Base-by-base conservation (phyloP, 345 rosid genomes). In the Linum trigynum region DNA sequence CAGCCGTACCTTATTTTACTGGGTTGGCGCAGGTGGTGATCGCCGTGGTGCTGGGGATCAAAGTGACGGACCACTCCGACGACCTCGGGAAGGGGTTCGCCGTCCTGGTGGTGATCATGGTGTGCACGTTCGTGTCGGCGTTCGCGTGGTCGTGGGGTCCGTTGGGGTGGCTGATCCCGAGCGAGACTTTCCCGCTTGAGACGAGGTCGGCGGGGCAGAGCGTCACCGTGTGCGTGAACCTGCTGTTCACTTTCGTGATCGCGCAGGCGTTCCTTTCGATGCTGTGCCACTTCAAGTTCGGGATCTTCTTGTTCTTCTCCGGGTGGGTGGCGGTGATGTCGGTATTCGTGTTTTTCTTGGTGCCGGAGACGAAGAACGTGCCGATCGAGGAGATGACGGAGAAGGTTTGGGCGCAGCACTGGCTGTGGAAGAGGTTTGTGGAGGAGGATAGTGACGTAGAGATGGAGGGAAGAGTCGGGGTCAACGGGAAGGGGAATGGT, bases 101-200 rank as follows among this genome's bases (percentile, higher is more conserved):
- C 3, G 68, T 85, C 66, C 63, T 88, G 4, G 96, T 94, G 1
- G 97, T 88, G 5, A 35, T 88, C 3, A 8, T 94, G 99, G 76
- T 94, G 7, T 88, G 97, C 77, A 88, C 92, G 0, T 94, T 85
- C 15, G 89, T 90, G 5, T 80, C 97, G 4, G 86, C 91, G 12
- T 94, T 94, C 17, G 99, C 96, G 0, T 94, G 99, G 99, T 94
- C 99, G 1, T 94, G 97, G 96, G 99, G 99, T 4, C 99, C 97
- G 4, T 87, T 94, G 3, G 97, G 96, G 2, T 90, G 97, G 96
- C 75, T 94, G 35, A 88, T 94, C 41, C 97, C 99, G 0, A 90
- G 96, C 16, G 97, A 94, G 66, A 94, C 88, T 0, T 94, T 94
- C 76, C 97, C 96, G 2, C 62, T 94, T 2, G 97, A 90, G 83